These are phyloP conservation scores for Malassezia restricta DNA, from an alignment of 1,284 basidiomycete species.

Conservation along the genomic window DNA sequence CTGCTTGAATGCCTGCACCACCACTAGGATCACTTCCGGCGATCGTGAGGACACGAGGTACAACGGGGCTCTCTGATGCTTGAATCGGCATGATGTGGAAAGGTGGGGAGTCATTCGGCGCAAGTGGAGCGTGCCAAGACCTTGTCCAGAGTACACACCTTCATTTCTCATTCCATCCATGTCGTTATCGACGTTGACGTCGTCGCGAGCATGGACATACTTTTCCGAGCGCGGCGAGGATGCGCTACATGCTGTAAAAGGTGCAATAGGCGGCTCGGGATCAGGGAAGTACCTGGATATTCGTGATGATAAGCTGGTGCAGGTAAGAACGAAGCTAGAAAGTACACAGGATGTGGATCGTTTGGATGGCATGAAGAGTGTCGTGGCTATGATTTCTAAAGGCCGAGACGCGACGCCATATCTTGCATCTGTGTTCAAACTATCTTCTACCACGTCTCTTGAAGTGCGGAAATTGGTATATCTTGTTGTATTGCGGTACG, in stretches of 20 bases:
- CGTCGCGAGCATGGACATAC: conserved; percentile 35
- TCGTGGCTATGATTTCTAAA: conserved; percentile 63
- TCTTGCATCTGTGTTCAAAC: conserved; percentile 44
- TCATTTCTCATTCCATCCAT: background rate
- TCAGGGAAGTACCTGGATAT: conserved; percentile 36
- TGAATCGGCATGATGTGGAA: background rate
- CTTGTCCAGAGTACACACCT: background rate
- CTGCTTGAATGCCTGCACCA: conserved; percentile 74
- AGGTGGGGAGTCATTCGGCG: background rate
- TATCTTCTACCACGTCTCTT: conserved; percentile 50
- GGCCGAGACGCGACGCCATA: conserved; percentile 78
- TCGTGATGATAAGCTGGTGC: conserved; percentile 25
- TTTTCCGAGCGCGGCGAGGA: conserved; percentile 41
- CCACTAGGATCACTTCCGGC: conserved; percentile 77
- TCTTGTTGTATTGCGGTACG: conserved; percentile 87
- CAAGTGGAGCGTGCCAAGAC: background rate
- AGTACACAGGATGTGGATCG: conserved; percentile 31
- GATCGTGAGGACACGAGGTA: conserved; percentile 56
- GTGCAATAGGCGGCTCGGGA: conserved; percentile 29
- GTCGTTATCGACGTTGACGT: conserved; percentile 26
- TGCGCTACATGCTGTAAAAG: conserved; percentile 36
- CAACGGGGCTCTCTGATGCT: no score
- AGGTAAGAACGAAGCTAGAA: conserved; percentile 32
- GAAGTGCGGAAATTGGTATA: conserved; percentile 95
- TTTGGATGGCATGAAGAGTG: conserved; percentile 33